Percentiles rank a stretch among this genome's conserved stretches.
phyloP scores from a whole-genome alignment of 257 asterid genomes.

The Scutellaria galericulata region DNA sequence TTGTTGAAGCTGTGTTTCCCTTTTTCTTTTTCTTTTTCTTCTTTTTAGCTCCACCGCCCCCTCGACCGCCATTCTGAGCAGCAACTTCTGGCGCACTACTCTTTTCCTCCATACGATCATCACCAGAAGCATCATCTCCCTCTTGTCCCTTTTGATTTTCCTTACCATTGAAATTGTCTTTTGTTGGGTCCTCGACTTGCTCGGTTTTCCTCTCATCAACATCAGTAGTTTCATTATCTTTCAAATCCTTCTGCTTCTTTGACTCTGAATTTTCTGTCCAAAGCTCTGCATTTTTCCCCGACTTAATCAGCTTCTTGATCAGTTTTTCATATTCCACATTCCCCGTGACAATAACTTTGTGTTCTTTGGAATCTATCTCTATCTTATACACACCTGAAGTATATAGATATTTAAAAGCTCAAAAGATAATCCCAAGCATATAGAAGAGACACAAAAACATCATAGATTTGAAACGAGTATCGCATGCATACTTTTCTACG shows the following conservation, averaged over 20 bases:
- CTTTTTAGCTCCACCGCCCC: conserved; percentile 44
- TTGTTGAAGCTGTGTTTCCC: conserved; percentile 32
- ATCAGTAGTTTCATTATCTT: conserved; percentile 31
- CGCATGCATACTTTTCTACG: not conserved
- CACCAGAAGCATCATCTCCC: conserved; percentile 37
- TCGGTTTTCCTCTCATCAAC: conserved; percentile 31
- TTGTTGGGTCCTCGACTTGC: conserved; percentile 36
- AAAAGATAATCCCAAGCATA: not conserved
- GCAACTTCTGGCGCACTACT: conserved; percentile 33
- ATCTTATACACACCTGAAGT: conserved; percentile 63
- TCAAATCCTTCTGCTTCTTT: conserved; percentile 34
- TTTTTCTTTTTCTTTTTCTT: conserved; percentile 59
- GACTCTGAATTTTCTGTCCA: conserved; percentile 47
- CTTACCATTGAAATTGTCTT: conserved; percentile 34
- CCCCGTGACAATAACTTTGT: conserved; percentile 61
- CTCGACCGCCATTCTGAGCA: conserved; percentile 34
- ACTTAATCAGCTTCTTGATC: conserved; percentile 60
- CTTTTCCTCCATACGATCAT: conserved; percentile 39
- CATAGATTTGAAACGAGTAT: not conserved
- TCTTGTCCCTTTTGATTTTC: conserved; percentile 20
- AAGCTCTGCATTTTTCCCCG: conserved; percentile 63
- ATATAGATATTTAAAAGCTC: not conserved
- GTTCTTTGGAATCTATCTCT: conserved; percentile 65
- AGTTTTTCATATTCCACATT: conserved; percentile 58
- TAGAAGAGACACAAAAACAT: not conserved